phyloP scores from a whole-genome alignment of 2,329 filamentous ascomycete genomes.

The Stagonosporopsis vannaccii region DNA sequence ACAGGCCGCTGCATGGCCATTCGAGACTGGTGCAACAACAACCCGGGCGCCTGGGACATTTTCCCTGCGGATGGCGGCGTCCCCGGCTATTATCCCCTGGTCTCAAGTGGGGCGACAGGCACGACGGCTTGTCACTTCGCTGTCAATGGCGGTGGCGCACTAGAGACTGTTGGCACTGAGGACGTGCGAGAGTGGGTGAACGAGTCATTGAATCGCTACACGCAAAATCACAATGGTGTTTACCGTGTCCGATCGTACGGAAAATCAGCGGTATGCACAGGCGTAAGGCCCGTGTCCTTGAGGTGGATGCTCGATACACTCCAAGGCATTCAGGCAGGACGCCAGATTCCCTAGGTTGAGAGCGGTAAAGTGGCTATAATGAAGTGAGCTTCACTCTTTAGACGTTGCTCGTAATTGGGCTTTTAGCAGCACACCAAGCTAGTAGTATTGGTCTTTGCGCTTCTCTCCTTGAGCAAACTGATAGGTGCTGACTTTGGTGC shows the following conservation, averaged over 20 bases:
- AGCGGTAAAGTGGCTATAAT: too few relatives aligned
- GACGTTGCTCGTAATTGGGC: too few relatives aligned
- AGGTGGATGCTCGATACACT: background rate
- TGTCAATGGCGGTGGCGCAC: background rate
- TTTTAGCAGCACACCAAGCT: too few relatives aligned
- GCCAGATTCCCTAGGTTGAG: too few relatives aligned
- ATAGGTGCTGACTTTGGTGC: too few relatives aligned
- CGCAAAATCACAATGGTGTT: background rate
- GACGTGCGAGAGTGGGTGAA: background rate
- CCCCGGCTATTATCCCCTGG: background rate
- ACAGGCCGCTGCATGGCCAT: background rate
- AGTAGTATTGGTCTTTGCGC: too few relatives aligned
- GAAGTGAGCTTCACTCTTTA: too few relatives aligned
- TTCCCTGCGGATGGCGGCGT: background rate
- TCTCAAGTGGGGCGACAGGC: background rate
- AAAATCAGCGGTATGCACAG: background rate
- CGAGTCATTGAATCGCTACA: background rate
- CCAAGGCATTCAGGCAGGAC: background rate
- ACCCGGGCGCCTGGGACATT: background rate
- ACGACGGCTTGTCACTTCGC: background rate
- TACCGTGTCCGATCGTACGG: background rate
- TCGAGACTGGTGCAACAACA: background rate
- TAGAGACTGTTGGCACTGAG: background rate
- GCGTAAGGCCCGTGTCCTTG: background rate
- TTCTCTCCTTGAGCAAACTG: too few relatives aligned